Percentiles rank a stretch among this genome's conserved stretches.
Evolutionary conservation across 192 early-diverging fungal genomes (phyloP).

Genomic region (Coemansia sp.): DNA sequence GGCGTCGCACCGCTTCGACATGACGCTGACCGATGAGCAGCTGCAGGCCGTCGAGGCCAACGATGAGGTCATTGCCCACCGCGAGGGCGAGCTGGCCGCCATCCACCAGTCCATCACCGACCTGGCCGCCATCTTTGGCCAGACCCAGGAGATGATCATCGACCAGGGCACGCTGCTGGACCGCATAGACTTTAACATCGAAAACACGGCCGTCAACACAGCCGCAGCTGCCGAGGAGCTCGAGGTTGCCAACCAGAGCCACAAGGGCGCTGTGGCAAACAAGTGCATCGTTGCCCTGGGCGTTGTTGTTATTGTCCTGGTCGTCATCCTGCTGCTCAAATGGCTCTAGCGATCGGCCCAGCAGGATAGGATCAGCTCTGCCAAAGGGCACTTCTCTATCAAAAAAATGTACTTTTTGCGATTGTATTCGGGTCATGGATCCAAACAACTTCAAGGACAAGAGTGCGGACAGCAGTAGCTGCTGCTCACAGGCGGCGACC

Average conservation of each 20-base stretch:
- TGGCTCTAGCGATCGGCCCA: conserved; percentile 45
- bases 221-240: conserved; percentile 81
- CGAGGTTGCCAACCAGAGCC: conserved; percentile 69
- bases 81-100: conserved; percentile 88
- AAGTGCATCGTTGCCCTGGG: conserved; percentile 78
- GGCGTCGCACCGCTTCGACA: conserved; percentile 35
- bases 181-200: conserved; percentile 96
- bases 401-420: no score
- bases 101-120: conserved; percentile 88
- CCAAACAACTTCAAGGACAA: no score
- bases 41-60: conserved; percentile 68
- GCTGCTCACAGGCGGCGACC: conserved; percentile 89
- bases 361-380: no score
- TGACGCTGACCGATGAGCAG: conserved; percentile 81
- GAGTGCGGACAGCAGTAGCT: background rate
- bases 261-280: conserved; percentile 73
- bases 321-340: conserved; percentile 75
- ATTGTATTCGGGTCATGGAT: no score
- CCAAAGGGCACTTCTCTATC: no score
- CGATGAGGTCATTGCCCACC: conserved; percentile 67
- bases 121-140: conserved; percentile 86
- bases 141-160: conserved; percentile 92
- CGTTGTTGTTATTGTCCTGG: conserved; percentile 67
- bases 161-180: conserved; percentile 97
- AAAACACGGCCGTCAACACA: conserved; percentile 72